Evolutionary conservation across 2,329 filamentous ascomycete species (phyloP).

Genomic region (Fonsecaea erecta): DNA sequence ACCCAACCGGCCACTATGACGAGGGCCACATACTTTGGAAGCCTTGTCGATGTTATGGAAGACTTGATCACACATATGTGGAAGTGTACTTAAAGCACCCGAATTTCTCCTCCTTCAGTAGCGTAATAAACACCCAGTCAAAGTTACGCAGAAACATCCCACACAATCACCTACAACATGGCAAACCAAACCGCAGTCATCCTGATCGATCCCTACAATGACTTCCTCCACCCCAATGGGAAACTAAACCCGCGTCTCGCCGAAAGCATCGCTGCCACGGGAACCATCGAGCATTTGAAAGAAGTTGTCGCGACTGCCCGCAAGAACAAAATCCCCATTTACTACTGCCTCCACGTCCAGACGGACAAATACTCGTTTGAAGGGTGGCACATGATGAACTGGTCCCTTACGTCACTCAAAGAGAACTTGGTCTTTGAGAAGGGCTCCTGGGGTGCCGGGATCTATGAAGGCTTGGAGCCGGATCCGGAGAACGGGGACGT

Average conservation of each 20-base stretch:
- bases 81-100: background rate
- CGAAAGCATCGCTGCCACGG: slow-evolving; percentile 14
- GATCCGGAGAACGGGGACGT: slow-evolving; percentile 40
- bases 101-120: background rate
- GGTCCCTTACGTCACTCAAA: slow-evolving; percentile 30
- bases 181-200: slow-evolving; percentile 27
- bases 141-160: background rate
- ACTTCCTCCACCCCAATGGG: slow-evolving; percentile 37
- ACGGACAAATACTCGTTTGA: slow-evolving; percentile 32
- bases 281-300: slow-evolving; percentile 39
- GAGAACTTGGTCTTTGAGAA: slow-evolving; percentile 39
- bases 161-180: slow-evolving; percentile 5
- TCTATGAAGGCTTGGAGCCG: slow-evolving; percentile 41
- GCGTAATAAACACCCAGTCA: background rate
- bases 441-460: slow-evolving; percentile 39
- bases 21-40: background rate
- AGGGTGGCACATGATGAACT: slow-evolving; percentile 42
- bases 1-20: background rate
- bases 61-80: background rate
- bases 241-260: slow-evolving; percentile 22
- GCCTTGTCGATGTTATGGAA: background rate
- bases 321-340: slow-evolving; percentile 41
- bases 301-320: slow-evolving; percentile 38
- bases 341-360: slow-evolving; percentile 44
- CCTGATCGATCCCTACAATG: slow-evolving; percentile 38